Evolutionary conservation across 371 early-diverging fungal genomes (phyloP).

Genomic region (Haplosporangium sp.): DNA sequence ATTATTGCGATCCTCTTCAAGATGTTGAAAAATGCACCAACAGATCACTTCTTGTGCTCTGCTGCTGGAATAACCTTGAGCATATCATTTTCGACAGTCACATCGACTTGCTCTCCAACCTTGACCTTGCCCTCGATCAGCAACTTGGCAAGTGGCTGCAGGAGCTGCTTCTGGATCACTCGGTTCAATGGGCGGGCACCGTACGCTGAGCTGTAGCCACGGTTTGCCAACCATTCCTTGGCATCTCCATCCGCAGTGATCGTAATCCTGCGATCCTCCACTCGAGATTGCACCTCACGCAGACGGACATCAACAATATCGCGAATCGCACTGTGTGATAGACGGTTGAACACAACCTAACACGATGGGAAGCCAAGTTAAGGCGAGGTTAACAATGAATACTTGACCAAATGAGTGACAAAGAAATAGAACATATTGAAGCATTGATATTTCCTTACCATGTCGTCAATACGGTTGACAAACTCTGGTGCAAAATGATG

Average conservation of each 20-base stretch:
- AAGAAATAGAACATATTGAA: not conserved
- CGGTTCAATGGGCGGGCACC: conserved; percentile 90
- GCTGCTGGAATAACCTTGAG: conserved; percentile 21
- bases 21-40: not conserved
- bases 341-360: conserved; percentile 81
- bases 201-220: conserved; percentile 87
- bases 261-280: conserved; percentile 78
- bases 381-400: not conserved
- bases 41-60: conserved; percentile 1
- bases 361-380: not conserved
- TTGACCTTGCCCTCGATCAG: conserved; percentile 84
- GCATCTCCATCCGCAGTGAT: conserved; percentile 74
- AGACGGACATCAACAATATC: conserved; percentile 89
- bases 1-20: too few species aligned
- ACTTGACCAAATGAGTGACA: conserved; percentile 11
- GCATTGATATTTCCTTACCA: conserved; percentile 47
- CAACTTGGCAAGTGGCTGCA: conserved; percentile 84
- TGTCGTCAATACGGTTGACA: conserved; percentile 91
- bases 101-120: conserved; percentile 69
- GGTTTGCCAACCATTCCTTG: conserved; percentile 80
- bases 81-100: conserved; percentile 56
- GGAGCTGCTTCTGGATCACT: conserved; percentile 80
- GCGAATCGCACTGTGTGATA: conserved; percentile 75
- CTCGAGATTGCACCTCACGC: conserved; percentile 76
- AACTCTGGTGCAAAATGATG: conserved; percentile 92